Base-by-base conservation (phyloP, 306 rosid genomes). In the Vigna unguiculata region DNA sequence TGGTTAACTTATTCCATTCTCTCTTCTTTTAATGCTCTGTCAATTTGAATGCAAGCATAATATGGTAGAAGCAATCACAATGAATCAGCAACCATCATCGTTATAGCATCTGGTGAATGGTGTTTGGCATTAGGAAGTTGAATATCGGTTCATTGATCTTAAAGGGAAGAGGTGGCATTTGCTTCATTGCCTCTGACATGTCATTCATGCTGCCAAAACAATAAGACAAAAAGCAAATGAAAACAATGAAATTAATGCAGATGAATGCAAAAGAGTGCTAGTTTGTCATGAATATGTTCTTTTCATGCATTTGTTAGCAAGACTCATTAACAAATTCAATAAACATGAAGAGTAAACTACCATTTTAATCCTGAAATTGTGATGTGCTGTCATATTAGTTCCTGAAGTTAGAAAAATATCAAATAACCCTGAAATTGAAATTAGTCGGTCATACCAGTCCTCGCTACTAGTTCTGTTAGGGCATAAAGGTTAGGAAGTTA, bases 131-230 rank as follows among this genome's bases (percentile, higher is more conserved):
- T 73, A 88, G 84, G 62, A 85, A 81, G 78, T 74, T 85, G 8
- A 86, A 89, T n/a, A 86, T 80, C 53, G 84, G 88, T 43, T 89
- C 91, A 48, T 87, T 79, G 81, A 91, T 54, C 83, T 84, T 86
- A 76, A 83, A 89, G 0, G 88, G 89, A 79, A 89, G 86, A 7
- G 93, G 91, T 6, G 92, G 93, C 93, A 89, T 84, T 76, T 83
- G 86, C 86, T 83, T 86, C 93, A 86, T 87, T 58, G 80, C 80
- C n/a, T 89, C 90, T 10, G 92, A 88, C 63, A 69, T 54, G 74
- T 87, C 80, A 22, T 68, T 83, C 64, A 85, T 81, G 63, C 93
- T 89, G 87, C 49, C 6, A 40, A 21, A 40, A 73, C 34, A 62
- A 72, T 3, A 17, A 25, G 32, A 9, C 14, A 46, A 8, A 8